These are phyloP conservation scores for Aspergillus amoenus DNA, from an alignment of 2,329 filamentous ascomycete species.

Conservation along the genomic window DNA sequence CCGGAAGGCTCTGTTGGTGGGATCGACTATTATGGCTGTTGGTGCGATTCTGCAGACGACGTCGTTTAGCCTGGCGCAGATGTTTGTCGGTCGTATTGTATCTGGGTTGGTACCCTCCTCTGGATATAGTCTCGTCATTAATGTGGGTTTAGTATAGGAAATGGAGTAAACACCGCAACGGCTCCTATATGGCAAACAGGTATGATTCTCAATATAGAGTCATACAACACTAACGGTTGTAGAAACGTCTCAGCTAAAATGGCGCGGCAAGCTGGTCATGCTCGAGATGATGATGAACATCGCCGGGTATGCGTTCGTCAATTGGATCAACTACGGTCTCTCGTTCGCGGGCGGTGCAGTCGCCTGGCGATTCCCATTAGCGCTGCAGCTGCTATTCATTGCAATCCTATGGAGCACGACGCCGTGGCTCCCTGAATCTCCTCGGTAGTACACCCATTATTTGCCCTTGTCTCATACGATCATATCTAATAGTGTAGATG, in stretches of 20 bases:
- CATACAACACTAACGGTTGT: no score
- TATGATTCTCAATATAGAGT: no score
- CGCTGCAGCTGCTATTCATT: conserved; percentile 53
- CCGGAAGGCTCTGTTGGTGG: conserved; percentile 48
- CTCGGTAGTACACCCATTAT: conserved; percentile 4
- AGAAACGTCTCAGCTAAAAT: conserved; percentile 46
- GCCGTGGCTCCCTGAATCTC: conserved; percentile 32
- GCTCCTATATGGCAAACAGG: conserved; percentile 53
- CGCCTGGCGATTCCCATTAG: conserved; percentile 49
- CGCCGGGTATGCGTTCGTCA: conserved; percentile 50
- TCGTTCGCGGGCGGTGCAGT: conserved; percentile 45
- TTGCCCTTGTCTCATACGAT: background rate
- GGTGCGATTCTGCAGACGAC: conserved; percentile 51
- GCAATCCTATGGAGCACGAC: conserved; percentile 46
- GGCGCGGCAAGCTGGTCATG: conserved; percentile 48
- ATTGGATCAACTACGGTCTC: conserved; percentile 56
- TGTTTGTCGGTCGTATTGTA: conserved; percentile 51
- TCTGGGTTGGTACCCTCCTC: conserved; percentile 5
- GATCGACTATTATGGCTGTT: conserved; percentile 49
- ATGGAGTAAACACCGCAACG: conserved; percentile 53
- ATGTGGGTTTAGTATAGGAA: conserved; percentile 5
- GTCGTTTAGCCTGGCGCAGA: conserved; percentile 47
- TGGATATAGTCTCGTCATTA: no score
- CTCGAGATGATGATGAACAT: conserved; percentile 54
- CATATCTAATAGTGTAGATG: conserved; percentile 31